Base-by-base conservation (phyloP, 1,284 basidiomycete species). In the Phenoliferia sp. region DNA sequence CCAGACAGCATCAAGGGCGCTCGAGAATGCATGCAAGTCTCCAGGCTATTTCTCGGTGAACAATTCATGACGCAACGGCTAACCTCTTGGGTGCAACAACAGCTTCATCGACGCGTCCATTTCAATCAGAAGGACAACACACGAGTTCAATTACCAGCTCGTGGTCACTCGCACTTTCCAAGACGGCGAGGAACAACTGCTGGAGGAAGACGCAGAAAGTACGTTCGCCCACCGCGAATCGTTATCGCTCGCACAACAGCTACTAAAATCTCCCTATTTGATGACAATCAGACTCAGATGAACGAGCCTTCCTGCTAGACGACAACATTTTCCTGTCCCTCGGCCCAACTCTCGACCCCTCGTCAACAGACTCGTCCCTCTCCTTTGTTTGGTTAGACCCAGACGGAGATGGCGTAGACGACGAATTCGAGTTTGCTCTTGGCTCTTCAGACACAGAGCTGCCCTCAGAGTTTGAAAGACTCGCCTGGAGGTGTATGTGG, bases 1-100 rank as follows among this genome's bases (percentile, higher is more conserved):
- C 90, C 92, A 50, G 92, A 90, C 68, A 90, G 89, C 73, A 88
- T 96, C 74, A 89, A 95, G 74, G 90, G 92, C 50, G 90, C 90
- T 16, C 83, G 94, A 75, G 95, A 98, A 83, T 99, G 96, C 92
- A 96, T 99, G n/a, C n/a, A n/a, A n/a, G n/a, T n/a, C n/a, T n/a
- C n/a, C n/a, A n/a, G n/a, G n/a, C n/a, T n/a, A n/a, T n/a, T n/a
- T n/a, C n/a, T n/a, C n/a, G n/a, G 93, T 95, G 78, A 76, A 92
- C 83, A 29, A 16, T 31, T 7, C 32, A 33, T 52, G 3, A 31
- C 62, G 59, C n/a, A 59, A 33, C 58, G 17, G 56, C 15, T 17
- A 19, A 2, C 4, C 12, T 28, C 32, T n/a, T 34, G 29, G 32
- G 22, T 32, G 22, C n/a, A 29, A 60, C 12, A 22, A 31, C 77